Evolutionary conservation across 2,329 filamentous ascomycete species (phyloP).

Genomic region (Pestalotiopsis sp.): DNA sequence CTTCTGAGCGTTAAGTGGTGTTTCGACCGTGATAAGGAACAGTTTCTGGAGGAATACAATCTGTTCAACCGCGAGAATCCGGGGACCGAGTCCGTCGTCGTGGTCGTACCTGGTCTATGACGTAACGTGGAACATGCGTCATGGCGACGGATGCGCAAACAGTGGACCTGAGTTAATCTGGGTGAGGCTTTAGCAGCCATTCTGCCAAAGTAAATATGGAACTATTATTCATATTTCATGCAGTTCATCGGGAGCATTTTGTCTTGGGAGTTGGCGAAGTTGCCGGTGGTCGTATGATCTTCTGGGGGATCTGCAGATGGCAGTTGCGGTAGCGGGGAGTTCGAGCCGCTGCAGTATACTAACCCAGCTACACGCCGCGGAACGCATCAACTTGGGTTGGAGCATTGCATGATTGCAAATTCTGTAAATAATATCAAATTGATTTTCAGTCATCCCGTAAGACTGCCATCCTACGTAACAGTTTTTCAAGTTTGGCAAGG

Average conservation of each 20-base stretch:
- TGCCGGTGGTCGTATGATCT: not conserved
- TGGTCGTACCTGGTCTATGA: constrained; percentile 4
- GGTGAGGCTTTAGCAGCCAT: not conserved
- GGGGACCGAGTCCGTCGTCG: not conserved
- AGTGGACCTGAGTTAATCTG: not conserved
- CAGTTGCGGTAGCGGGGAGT: not conserved
- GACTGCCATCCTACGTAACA: no score
- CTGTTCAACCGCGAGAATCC: not conserved
- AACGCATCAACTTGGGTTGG: no score
- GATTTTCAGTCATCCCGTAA: no score
- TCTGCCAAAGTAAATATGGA: not conserved
- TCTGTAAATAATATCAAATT: no score
- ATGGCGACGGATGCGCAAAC: not conserved
- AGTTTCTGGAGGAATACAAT: not conserved
- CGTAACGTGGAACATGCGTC: constrained; percentile 1
- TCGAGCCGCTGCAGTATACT: no score
- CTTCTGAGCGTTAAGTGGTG: not conserved
- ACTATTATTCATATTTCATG: not conserved
- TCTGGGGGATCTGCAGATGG: not conserved
- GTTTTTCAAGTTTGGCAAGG: no score
- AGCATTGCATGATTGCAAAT: not conserved
- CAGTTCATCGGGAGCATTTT: not conserved
- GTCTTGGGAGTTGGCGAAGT: not conserved
- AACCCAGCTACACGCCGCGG: no score
- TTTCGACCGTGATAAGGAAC: not conserved